A percentile compares a stretch with the other conserved stretches of the same genome.
Evolutionary conservation across 2,329 filamentous ascomycete species (phyloP).

Genomic region (Ceratocystis diversiconidia): DNA sequence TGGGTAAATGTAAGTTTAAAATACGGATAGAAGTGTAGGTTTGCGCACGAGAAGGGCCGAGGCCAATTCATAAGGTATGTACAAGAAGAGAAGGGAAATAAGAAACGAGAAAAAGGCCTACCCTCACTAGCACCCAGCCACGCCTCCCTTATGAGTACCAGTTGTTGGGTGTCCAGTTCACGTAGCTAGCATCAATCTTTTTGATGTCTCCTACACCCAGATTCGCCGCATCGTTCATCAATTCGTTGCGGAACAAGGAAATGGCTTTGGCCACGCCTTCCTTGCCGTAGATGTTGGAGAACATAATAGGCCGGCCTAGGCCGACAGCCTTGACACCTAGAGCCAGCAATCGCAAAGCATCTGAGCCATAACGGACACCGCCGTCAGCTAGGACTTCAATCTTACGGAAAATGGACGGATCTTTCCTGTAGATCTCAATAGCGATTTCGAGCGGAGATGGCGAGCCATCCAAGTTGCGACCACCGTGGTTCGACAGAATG

Average conservation of each 20-base stretch:
- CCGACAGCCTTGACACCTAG: slow-evolving; percentile 33
- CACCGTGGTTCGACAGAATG: slow-evolving; percentile 32
- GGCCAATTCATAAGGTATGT: not conserved
- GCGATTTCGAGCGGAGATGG: slow-evolving; percentile 26
- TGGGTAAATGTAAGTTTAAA: not conserved
- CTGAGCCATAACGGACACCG: slow-evolving; percentile 31
- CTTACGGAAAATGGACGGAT: slow-evolving; percentile 22
- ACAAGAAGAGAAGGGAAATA: not conserved
- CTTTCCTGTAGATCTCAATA: slow-evolving; percentile 22
- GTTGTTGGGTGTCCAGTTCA: slow-evolving; percentile 24
- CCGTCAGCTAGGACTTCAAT: slow-evolving; percentile 27
- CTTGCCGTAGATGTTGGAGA: slow-evolving; percentile 35
- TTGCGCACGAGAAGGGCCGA: not conserved
- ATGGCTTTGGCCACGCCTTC: slow-evolving; percentile 34
- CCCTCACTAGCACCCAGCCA: not conserved
- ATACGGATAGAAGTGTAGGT: not conserved
- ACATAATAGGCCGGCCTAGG: slow-evolving; percentile 30
- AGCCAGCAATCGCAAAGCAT: slow-evolving; percentile 31
- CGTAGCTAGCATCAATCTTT: slow-evolving; percentile 23
- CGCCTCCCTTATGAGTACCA: slow-evolving; percentile 20
- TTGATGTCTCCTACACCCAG: slow-evolving; percentile 29
- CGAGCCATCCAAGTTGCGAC: slow-evolving; percentile 29
- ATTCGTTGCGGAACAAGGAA: slow-evolving; percentile 35
- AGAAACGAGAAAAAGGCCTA: not conserved
- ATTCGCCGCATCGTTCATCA: slow-evolving; percentile 32